Evolutionary conservation across 1,139 yeast genomes (phyloP), one percentile per base, ranked within the genome.

Genomic region (Waltiozyma sp.): DNA sequence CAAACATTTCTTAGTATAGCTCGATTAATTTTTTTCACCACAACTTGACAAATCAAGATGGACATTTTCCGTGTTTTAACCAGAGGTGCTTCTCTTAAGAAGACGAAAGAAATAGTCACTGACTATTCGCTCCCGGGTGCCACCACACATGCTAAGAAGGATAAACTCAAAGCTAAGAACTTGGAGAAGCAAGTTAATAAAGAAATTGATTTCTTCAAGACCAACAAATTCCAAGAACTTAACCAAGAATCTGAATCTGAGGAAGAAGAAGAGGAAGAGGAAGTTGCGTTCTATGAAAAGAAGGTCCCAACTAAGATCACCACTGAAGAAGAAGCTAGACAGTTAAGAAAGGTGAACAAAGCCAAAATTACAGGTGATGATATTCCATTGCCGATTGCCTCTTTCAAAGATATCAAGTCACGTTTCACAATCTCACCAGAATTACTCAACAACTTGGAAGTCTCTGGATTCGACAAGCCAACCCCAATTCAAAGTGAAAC

Each of bases 401-500:
- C 95, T 1, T 91, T 91, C 60, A 80, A 81, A 50, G 96, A 88
- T 60, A 68, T 91, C 49, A 70, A 75, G 3, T 62, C 75, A 1
- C 69, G 95, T 45, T 88, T 80, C 61, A 66, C 77, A 39, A 64
- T 91, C 37, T 81, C 85, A 56, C 68, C 69, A 50, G 72, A 73
- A 47, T 64, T 91, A 40, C 65, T 86, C 36, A 63, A 71, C 36
- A 88, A 89, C 55, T 65, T 91, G 47, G 68, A 80, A 26, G 74
- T 74, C 16, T 74, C 80, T 41, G 84, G 80, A 43, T 89, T 88
- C 57, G 72, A 77, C 4, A 85, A 78, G 49, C 98, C 98, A 7
- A 91, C 98, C 0, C 79, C 96, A 2, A 84, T 91, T 52, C 98
- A 91, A 65, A 76, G 89, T 52, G 95, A 87, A 60, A 74, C 86